Evolutionary conservation across 1,139 yeast species (phyloP), one percentile per base, ranked within the genome.

Genomic region (Hyphopichia fennica): DNA sequence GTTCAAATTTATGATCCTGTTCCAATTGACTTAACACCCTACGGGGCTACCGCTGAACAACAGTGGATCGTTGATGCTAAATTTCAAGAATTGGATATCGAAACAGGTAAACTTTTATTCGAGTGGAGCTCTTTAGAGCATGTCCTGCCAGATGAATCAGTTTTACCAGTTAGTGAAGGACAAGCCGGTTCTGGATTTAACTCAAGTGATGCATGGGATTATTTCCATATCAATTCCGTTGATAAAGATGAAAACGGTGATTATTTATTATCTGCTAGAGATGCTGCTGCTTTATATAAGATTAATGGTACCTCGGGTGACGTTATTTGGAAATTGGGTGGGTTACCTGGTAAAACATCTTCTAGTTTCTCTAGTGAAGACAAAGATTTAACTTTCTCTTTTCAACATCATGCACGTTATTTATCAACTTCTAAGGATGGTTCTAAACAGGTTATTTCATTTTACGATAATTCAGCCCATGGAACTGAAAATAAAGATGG

Each of bases 201-300:
- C 36, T 62, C 71, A 7, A 54, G 62, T 40, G 63, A 60, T 45
- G 72, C 74, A 5, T 69, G 72, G 69, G 75, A 69, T 45, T 69
- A 63, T 46, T 65, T 69, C 58, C 75, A 69, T 45, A 65, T 68
- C 45, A 69, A 69, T 42, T 67, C 74, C 1, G 69, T 68, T 29
- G 72, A 67, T 42, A 69, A 69, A 44, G 71, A 68, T 48, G 60
- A 51, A 13, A 47, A 63, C 35, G 73, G 72, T 13, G 62, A 67
- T 45, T 69, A 65, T 47, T 43, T 68, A 23, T 37, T 69, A 16
- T 65, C 71, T 2, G 66, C 72, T 3, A 58, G 75, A 48, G 62
- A 67, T 48, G 56, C 62, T 34, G 62, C 72, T 18, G 51, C 72
- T 4, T 43, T 67, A 22, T 68, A 64, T 48, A 67, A 68, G 41